Conservation (phyloP, 306 rosid species). For the Oemleria cerasiformis region DNA sequence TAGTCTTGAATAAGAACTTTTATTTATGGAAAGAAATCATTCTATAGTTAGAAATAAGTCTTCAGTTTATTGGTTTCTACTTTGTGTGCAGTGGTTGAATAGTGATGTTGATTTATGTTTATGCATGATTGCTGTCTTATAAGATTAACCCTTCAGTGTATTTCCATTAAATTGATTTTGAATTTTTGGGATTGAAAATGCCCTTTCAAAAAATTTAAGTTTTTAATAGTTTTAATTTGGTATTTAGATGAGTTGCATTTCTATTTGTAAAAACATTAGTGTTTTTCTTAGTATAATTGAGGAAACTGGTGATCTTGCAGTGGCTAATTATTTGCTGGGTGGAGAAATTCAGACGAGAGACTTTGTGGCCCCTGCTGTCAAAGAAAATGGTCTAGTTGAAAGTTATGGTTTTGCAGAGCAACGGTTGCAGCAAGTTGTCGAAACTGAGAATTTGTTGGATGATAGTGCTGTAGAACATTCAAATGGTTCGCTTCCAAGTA, state of each 20-base stretch:
- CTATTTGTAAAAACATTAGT: background rate
- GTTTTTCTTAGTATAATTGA: slow-evolving; percentile 10
- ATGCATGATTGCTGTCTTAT: background rate
- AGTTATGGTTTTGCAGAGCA: slow-evolving; percentile 69
- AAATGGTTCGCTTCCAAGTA: slow-evolving; percentile 58
- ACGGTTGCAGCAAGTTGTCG: slow-evolving; percentile 54
- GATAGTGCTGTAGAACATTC: slow-evolving; percentile 52
- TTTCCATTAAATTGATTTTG: background rate
- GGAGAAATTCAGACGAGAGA: slow-evolving; percentile 78
- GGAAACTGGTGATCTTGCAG: slow-evolving; percentile 47
- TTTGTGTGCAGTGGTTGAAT: slow-evolving; percentile 6
- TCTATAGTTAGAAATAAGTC: background rate
- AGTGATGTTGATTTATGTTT: slow-evolving; percentile 14
- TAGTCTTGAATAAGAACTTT: background rate
- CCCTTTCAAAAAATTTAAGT: no score
- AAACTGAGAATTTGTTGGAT: slow-evolving; percentile 55
- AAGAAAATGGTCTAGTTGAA: slow-evolving; percentile 64
- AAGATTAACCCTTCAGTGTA: background rate
- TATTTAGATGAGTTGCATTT: slow-evolving; percentile 6
- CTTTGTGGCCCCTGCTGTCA: slow-evolving; percentile 50
- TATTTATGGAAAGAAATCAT: background rate
- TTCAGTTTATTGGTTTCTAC: slow-evolving; percentile 6
- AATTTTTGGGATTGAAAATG: background rate
- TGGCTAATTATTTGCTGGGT: slow-evolving; percentile 59
- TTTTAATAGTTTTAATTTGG: background rate